These are phyloP conservation scores for Alternaria ventricosa DNA, from an alignment of 2,329 filamentous ascomycete species.

Conservation along the genomic window DNA sequence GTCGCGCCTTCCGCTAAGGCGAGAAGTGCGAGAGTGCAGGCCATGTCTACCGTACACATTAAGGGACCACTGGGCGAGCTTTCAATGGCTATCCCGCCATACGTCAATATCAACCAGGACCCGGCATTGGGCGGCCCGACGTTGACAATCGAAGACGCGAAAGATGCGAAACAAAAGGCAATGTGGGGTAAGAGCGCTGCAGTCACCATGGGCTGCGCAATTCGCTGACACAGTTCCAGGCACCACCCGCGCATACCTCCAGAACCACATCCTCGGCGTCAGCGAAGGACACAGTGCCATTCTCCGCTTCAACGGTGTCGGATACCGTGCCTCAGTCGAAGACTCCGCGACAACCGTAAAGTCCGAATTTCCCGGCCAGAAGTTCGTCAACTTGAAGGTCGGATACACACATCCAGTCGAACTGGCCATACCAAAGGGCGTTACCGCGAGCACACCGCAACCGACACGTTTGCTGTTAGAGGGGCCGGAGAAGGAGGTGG, in stretches of 20 bases:
- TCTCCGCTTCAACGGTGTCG: conserved; percentile 90
- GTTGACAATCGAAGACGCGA: conserved; percentile 72
- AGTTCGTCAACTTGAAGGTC: conserved; percentile 92
- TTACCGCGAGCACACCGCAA: conserved; percentile 86
- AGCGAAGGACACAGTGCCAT: conserved; percentile 96
- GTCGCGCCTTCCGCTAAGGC: conserved; percentile 68
- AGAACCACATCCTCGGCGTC: conserved; percentile 90
- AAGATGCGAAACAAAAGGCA: conserved; percentile 77
- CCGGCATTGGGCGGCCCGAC: conserved; percentile 66
- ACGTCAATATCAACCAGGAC: conserved; percentile 75
- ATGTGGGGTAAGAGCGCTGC: conserved; percentile 80
- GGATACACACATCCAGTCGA: conserved; percentile 97
- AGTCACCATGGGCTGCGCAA: conserved; percentile 1
- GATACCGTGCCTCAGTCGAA: conserved; percentile 90
- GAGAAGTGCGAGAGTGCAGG: conserved; percentile 67
- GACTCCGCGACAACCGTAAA: conserved; percentile 70
- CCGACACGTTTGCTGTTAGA: conserved; percentile 91
- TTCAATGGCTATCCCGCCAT: conserved; percentile 79
- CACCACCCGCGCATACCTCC: conserved; percentile 86
- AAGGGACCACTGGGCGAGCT: conserved; percentile 83
- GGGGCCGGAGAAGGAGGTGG: conserved; percentile 81
- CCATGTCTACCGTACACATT: conserved; percentile 73
- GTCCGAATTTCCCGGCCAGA: conserved; percentile 77
- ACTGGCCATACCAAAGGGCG: conserved; percentile 78
- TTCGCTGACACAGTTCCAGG: conserved; percentile 59